Conservation (phyloP, 371 early-diverging fungal species). For the Syncephalastrum contaminatum region DNA sequence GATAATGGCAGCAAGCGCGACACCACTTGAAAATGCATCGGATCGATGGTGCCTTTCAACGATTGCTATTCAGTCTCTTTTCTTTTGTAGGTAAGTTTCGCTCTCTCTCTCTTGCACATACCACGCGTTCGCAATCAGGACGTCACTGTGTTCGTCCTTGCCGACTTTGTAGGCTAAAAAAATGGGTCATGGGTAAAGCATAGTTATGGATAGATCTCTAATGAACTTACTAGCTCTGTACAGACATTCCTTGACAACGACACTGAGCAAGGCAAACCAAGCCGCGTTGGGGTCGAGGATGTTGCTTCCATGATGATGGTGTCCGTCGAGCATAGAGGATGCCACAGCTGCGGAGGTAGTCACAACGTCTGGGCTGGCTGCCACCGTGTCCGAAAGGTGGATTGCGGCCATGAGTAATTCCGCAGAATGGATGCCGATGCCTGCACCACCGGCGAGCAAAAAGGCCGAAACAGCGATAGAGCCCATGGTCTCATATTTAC, state of each 20-base stretch:
- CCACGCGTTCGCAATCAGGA: constrained; percentile 74
- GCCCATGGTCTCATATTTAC: constrained; percentile 71
- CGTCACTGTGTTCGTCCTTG: constrained; percentile 55
- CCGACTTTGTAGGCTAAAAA: constrained; percentile 64
- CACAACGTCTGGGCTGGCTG: constrained; percentile 12
- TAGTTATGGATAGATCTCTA: not conserved
- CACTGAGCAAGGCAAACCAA: constrained; percentile 69
- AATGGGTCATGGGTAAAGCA: not conserved
- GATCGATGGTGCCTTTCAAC: constrained; percentile 65
- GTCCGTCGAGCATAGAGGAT: constrained; percentile 1
- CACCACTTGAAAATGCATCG: constrained; percentile 66
- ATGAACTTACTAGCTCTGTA: constrained; percentile 55
- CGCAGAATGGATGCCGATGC: constrained; percentile 66
- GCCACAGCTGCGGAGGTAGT: constrained; percentile 8
- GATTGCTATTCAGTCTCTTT: not conserved
- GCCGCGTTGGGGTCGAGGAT: constrained; percentile 67
- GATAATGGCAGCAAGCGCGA: constrained; percentile 61
- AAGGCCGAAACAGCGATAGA: constrained; percentile 66
- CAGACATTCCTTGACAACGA: constrained; percentile 64
- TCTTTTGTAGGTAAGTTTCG: not conserved
- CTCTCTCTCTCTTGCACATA: constrained; percentile 11
- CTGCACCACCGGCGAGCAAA: constrained; percentile 59
- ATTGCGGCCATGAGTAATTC: constrained; percentile 45
- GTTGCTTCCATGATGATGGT: constrained; percentile 3
- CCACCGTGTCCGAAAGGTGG: constrained; percentile 22